Percentiles rank a stretch among this genome's conserved stretches.
phyloP scores from a whole-genome alignment of 2,329 filamentous ascomycete genomes.

The Penicillium sp. region DNA sequence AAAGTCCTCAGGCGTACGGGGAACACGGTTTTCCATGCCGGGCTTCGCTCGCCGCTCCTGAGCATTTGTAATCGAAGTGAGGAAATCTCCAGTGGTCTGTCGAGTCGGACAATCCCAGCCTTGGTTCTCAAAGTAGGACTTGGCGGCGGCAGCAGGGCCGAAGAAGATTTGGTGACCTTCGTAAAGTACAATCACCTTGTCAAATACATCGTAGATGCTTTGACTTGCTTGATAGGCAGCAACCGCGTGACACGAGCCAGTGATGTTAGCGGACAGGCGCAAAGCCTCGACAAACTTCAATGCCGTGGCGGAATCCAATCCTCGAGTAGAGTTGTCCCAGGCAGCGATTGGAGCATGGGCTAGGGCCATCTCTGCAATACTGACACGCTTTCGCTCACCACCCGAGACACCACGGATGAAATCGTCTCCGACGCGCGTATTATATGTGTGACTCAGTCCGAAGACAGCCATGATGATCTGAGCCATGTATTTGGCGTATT shows the following conservation, averaged over 20 bases:
- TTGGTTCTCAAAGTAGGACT: slow-evolving; percentile 63
- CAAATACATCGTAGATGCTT: slow-evolving; percentile 54
- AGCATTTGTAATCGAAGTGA: slow-evolving; percentile 65
- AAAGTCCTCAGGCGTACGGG: slow-evolving; percentile 67
- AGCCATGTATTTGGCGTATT: slow-evolving; percentile 41
- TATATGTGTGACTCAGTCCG: slow-evolving; percentile 48
- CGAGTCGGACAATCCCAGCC: slow-evolving; percentile 65
- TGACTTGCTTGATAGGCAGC: slow-evolving; percentile 52
- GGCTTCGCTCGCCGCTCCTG: slow-evolving; percentile 53
- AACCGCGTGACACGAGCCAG: slow-evolving; percentile 47
- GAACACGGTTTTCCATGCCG: slow-evolving; percentile 62
- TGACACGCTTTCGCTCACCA: slow-evolving; percentile 59
- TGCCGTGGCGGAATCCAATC: slow-evolving; percentile 52
- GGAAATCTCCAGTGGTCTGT: slow-evolving; percentile 66
- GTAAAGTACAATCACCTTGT: slow-evolving; percentile 68
- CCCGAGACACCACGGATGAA: slow-evolving; percentile 60
- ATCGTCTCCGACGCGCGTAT: slow-evolving; percentile 50
- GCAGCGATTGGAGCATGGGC: slow-evolving; percentile 43
- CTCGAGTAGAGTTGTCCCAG: slow-evolving; percentile 47
- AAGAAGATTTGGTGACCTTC: slow-evolving; percentile 74
- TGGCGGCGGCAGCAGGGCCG: slow-evolving; percentile 59
- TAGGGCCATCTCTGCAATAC: slow-evolving; percentile 54
- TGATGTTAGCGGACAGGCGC: slow-evolving; percentile 46
- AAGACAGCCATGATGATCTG: slow-evolving; percentile 45
- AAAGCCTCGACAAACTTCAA: slow-evolving; percentile 53